These are phyloP conservation scores for Niebla homalea DNA, from an alignment of 495 filamentous ascomycete species.

Conservation along the genomic window DNA sequence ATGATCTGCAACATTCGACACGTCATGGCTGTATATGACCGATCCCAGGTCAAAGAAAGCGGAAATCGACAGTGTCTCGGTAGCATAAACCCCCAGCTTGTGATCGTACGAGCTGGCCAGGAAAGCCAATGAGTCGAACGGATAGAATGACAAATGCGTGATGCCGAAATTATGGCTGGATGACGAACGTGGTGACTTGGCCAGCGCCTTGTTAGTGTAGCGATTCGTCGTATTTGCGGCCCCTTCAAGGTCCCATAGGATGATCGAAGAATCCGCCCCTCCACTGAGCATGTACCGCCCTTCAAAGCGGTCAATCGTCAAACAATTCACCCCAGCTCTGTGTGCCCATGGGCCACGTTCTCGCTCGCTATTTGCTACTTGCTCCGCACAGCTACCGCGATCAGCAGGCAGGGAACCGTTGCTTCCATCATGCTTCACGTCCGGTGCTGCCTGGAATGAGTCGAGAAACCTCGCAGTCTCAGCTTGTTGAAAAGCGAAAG, in stretches of 20 bases:
- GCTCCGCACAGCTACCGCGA: conserved; percentile 2
- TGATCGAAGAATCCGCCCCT: conserved; percentile 64
- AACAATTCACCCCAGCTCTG: conserved; percentile 58
- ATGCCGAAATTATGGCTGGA: conserved; percentile 62
- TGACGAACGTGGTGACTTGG: conserved; percentile 28
- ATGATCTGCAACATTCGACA: conserved; percentile 56
- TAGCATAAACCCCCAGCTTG: conserved; percentile 65
- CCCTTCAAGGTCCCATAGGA: conserved; percentile 69
- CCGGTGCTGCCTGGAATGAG: conserved; percentile 46
- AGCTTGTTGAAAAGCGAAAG: conserved; percentile 46
- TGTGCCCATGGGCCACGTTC: conserved; percentile 44
- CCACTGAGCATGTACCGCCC: conserved; percentile 74
- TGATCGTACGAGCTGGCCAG: conserved; percentile 75
- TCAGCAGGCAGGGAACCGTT: conserved; percentile 20
- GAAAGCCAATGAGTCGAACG: conserved; percentile 70
- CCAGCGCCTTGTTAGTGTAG: conserved; percentile 38
- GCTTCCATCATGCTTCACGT: conserved; percentile 53
- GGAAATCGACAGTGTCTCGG: conserved; percentile 43
- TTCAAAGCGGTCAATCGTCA: conserved; percentile 65
- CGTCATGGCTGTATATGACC: conserved; percentile 61
- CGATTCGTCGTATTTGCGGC: conserved; percentile 19
- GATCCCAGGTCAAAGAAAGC: conserved; percentile 58
- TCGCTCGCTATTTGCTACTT: conserved; percentile 11
- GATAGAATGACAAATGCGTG: conserved; percentile 77
- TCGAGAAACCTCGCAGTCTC: conserved; percentile 48